These are phyloP conservation scores for Dimocarpus longan DNA, from an alignment of 345 rosid genomes.

Conservation along the genomic window DNA sequence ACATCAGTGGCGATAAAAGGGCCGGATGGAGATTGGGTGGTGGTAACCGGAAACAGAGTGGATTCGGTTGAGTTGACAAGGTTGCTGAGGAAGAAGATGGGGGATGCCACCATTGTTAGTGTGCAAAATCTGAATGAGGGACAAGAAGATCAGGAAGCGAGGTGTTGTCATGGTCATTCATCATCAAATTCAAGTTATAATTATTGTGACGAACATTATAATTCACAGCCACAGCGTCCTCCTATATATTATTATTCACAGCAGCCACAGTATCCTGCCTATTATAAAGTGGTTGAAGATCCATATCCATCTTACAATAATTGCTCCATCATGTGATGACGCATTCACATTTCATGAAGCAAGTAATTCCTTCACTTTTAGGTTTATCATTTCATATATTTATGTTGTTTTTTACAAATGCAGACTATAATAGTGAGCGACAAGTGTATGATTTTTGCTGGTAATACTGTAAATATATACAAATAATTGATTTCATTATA, in stretches of 20 bases:
- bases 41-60: conserved; percentile 8
- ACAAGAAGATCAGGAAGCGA: background rate
- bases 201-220: background rate
- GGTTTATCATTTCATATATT: no score
- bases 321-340: background rate
- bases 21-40: background rate
- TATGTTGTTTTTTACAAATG: no score
- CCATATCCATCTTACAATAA: background rate
- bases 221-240: background rate
- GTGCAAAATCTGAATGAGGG: conserved; percentile 8
- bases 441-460: no score
- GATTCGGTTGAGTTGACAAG: conserved; percentile 20
- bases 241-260: background rate
- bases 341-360: background rate
- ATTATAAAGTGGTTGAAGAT: background rate
- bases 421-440: no score
- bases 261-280: background rate
- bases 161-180: background rate
- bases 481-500: no score
- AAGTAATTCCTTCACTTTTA: no score
- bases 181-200: background rate
- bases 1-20: conserved; percentile 1
- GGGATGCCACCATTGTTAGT: conserved; percentile 3
- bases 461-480: no score
- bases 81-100: background rate